Evolutionary conservation across 2,329 filamentous ascomycete genomes (phyloP), one percentile per base, ranked within the genome.

Genomic region (Ceratocystis variospora): DNA sequence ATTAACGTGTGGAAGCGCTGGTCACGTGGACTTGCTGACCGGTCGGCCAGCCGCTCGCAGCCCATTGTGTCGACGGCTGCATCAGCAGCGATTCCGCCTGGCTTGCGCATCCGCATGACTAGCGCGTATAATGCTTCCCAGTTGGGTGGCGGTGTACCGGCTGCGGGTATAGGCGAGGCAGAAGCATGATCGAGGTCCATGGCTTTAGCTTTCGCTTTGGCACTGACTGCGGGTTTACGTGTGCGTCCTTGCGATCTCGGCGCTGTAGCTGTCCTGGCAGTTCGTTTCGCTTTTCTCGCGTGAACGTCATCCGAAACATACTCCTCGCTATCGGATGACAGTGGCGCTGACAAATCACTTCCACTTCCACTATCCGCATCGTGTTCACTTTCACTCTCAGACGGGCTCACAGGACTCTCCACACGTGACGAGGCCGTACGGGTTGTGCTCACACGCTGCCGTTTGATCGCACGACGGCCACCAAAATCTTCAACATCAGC

Each of bases 1-100:
- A 96, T 81, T 37, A 96, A 82, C 2, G 90, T 96, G 72, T 96
- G 92, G 71, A 95, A 92, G 5, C 92, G 83, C 73, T 85, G 85
- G 72, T 83, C 82, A 67, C 76, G 78, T 31, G 78, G 73, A 67
- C 76, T 79, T 10, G 81, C 79, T 1, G 71, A 75, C 17, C 76
- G 74, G 61, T 80, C 77, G 2, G 88, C 89, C 8, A 94, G 80
- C 6, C 83, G 83, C 75, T 91, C 91, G 76, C 94, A 99, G 10
- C 94, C 94, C 92, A 97, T 96, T 0, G 93, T 97, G 75, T 99
- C 94, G 10, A 99, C 94, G 0, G 93, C 89, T 0, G 94, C 94
- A 82, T 88, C 76, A 78, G 82, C 73, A 73, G 88, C 77, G 76
- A 76, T 72, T 5, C 80, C 81, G 2, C 80, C 81, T 0, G 76